These are phyloP conservation scores for Coemansia sp. DNA, from an alignment of 192 early-diverging fungal genomes.

Conservation along the genomic window DNA sequence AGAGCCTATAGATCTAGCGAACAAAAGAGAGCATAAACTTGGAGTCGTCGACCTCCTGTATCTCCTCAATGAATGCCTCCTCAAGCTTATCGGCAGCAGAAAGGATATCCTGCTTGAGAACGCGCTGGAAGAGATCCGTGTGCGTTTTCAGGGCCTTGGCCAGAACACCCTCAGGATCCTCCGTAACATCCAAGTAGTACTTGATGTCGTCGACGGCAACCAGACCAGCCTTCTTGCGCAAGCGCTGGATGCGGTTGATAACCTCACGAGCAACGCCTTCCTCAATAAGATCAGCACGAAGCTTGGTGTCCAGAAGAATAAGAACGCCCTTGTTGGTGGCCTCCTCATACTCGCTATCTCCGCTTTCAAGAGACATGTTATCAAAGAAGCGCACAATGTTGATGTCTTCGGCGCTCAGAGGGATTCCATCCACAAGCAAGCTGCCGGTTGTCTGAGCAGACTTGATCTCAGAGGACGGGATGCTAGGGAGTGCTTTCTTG, in stretches of 20 bases:
- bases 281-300: conserved; percentile 79
- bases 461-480: conserved; percentile 78
- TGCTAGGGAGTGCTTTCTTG: conserved; percentile 74
- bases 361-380: conserved; percentile 46
- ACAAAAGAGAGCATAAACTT: conserved; percentile 73
- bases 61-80: conserved; percentile 71
- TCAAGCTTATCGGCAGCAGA: conserved; percentile 29
- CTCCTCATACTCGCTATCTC: conserved; percentile 66
- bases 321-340: conserved; percentile 79
- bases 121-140: conserved; percentile 67
- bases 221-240: conserved; percentile 94
- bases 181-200: conserved; percentile 77
- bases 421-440: conserved; percentile 77
- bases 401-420: conserved; percentile 79
- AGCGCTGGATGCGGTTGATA: conserved; percentile 93
- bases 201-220: conserved; percentile 83
- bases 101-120: conserved; percentile 71
- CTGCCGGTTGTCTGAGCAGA: conserved; percentile 68
- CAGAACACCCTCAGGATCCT: conserved; percentile 69
- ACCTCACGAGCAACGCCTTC: conserved; percentile 94
- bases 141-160: conserved; percentile 71
- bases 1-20: conserved; percentile 7
- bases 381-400: conserved; percentile 87
- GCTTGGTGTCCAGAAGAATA: conserved; percentile 81
- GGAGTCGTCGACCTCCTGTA: conserved; percentile 73